Conservation (phyloP, 192 early-diverging fungal species). For the Entomortierella chlamydospora region DNA sequence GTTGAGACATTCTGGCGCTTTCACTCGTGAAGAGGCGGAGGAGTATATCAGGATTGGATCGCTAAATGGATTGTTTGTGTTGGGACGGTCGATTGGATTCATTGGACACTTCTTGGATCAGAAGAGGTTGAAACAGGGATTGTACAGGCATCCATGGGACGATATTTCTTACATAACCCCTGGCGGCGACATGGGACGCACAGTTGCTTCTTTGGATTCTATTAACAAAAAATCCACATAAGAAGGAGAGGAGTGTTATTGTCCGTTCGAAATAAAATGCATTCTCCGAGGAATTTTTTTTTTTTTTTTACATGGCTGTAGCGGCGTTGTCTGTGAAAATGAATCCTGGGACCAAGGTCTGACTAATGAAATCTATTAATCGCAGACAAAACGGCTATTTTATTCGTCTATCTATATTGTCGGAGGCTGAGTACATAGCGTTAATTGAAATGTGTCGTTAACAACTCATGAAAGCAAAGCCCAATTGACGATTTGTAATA, state of each 20-base stretch:
- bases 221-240: constrained; percentile 54
- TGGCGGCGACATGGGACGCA: constrained; percentile 58
- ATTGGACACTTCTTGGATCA: constrained; percentile 99
- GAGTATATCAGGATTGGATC: constrained; percentile 96
- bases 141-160: constrained; percentile 99
- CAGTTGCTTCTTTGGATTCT: constrained; percentile 48
- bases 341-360: no score
- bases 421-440: no score
- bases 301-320: not conserved
- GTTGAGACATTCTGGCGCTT: constrained; percentile 91
- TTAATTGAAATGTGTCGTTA: no score
- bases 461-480: no score
- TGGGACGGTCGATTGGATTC: constrained; percentile 96
- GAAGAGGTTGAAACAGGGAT: constrained; percentile 97
- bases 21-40: constrained; percentile 93
- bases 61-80: constrained; percentile 96
- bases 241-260: no score
- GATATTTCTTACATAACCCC: constrained; percentile 92
- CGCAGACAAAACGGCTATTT: no score
- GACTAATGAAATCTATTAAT: no score
- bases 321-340: no score
- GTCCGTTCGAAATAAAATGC: no score
- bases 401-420: no score
- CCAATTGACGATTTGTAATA: no score
- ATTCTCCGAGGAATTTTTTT: no score